These are phyloP conservation scores for Aspergillus ostianus DNA, from an alignment of 495 filamentous ascomycete species.

Conservation along the genomic window DNA sequence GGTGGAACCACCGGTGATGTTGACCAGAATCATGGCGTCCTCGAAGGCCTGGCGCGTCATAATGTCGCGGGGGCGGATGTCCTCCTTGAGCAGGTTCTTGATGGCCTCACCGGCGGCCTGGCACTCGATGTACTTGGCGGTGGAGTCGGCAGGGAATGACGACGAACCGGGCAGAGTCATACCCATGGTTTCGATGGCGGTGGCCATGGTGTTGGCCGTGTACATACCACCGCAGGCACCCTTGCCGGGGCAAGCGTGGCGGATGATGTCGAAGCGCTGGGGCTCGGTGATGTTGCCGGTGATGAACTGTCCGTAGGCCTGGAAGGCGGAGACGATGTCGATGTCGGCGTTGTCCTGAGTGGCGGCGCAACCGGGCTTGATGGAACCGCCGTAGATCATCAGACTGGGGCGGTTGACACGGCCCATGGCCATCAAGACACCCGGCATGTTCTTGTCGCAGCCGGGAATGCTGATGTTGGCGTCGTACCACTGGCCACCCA, in stretches of 20 bases:
- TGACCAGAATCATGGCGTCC: slow-evolving; percentile 93
- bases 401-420: slow-evolving; percentile 87
- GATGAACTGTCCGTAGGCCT: slow-evolving; percentile 95
- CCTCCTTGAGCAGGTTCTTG: slow-evolving; percentile 78
- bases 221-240: slow-evolving; percentile 99
- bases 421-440: slow-evolving; percentile 97
- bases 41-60: slow-evolving; percentile 90
- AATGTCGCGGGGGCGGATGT: slow-evolving; percentile 87
- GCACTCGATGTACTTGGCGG: slow-evolving; percentile 84
- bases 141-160: slow-evolving; percentile 85
- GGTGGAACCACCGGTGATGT: slow-evolving; percentile 93
- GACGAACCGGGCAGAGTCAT: slow-evolving; percentile 94
- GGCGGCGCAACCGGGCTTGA: slow-evolving; percentile 80
- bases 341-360: slow-evolving; percentile 73
- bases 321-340: slow-evolving; percentile 96
- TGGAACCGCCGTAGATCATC: slow-evolving; percentile 97
- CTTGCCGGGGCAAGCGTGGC: slow-evolving; percentile 87
- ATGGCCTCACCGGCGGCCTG: slow-evolving; percentile 80
- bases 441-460: slow-evolving; percentile 99
- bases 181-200: slow-evolving; percentile 93
- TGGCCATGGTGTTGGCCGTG: slow-evolving; percentile 98
- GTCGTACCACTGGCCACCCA: slow-evolving; percentile 99
- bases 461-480: slow-evolving; percentile 98
- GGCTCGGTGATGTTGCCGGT: slow-evolving; percentile 88
- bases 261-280: slow-evolving; percentile 88